phyloP scores from a whole-genome alignment of 1,284 basidiomycete species.

The Leccinum subrobustum region DNA sequence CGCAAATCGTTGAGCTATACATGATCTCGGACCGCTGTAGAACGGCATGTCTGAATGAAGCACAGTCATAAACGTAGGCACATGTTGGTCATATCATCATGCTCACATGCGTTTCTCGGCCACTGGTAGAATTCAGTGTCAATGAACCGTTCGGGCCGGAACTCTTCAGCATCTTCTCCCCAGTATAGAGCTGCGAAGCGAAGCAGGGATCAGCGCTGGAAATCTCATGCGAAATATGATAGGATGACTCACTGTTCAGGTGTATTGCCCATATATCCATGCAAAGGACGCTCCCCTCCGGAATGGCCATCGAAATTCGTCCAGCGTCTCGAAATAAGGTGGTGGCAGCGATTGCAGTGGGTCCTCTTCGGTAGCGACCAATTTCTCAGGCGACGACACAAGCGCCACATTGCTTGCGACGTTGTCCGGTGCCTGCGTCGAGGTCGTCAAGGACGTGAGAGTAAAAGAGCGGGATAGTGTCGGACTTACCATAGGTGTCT shows the following conservation, averaged over 20 bases:
- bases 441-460: constrained; percentile 45
- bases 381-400: constrained; percentile 41
- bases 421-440: constrained; percentile 35
- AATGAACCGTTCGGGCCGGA: constrained; percentile 49
- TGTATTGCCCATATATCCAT: constrained; percentile 43
- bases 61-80: background rate
- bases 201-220: background rate
- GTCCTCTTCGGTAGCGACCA: constrained; percentile 20
- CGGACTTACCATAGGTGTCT: constrained; percentile 7
- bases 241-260: constrained; percentile 31
- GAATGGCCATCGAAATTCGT: constrained; percentile 40
- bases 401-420: constrained; percentile 50
- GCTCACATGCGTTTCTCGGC: constrained; percentile 36
- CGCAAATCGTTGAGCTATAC: constrained; percentile 41
- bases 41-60: constrained; percentile 36
- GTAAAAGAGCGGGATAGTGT: constrained; percentile 33
- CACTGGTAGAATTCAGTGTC: constrained; percentile 38
- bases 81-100: background rate
- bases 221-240: background rate
- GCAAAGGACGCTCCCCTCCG: constrained; percentile 38
- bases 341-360: constrained; percentile 39
- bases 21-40: constrained; percentile 38
- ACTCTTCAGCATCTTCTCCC: constrained; percentile 43
- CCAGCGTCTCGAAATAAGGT: constrained; percentile 45
- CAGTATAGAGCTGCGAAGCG: constrained; percentile 35